phyloP scores from a whole-genome alignment of 2,329 filamentous ascomycete species.

The Nemania sp. region DNA sequence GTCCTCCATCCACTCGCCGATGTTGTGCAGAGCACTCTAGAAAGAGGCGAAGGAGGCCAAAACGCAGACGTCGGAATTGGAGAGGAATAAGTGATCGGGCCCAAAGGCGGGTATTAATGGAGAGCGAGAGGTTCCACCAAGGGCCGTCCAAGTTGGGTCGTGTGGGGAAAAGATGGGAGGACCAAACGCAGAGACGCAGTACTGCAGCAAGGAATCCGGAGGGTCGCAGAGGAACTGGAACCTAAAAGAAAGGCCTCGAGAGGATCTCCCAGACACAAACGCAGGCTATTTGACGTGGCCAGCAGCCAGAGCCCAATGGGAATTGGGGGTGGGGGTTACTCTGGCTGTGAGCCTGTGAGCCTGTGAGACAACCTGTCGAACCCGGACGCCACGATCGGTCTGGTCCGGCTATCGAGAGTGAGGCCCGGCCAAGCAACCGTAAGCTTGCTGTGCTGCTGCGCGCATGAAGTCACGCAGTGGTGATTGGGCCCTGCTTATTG shows the following conservation, averaged over 20 bases:
- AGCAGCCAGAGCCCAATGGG: conserved; percentile 34
- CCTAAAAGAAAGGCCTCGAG: conserved; percentile 13
- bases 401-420: conserved; percentile 4
- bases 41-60: neutral
- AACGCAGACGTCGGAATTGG: neutral
- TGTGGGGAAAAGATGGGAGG: conserved; percentile 36
- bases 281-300: conserved; percentile 38
- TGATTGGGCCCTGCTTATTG: conserved; percentile 20
- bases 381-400: conserved; percentile 9
- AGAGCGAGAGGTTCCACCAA: conserved; percentile 30
- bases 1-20: neutral
- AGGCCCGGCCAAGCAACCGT: neutral
- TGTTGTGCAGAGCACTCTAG: neutral
- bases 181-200: no score
- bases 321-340: no score
- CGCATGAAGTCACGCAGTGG: conserved; percentile 14
- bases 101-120: conserved; percentile 27
- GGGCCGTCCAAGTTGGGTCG: conserved; percentile 33
- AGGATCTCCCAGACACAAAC: conserved; percentile 2
- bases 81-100: neutral
- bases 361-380: conserved; percentile 3
- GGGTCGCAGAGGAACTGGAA: conserved; percentile 13
- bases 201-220: no score
- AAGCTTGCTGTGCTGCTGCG: conserved; percentile 12
- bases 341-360: no score